These are phyloP conservation scores for Suhomyces wounanorum DNA, from an alignment of 1,139 yeast species.

Conservation along the genomic window DNA sequence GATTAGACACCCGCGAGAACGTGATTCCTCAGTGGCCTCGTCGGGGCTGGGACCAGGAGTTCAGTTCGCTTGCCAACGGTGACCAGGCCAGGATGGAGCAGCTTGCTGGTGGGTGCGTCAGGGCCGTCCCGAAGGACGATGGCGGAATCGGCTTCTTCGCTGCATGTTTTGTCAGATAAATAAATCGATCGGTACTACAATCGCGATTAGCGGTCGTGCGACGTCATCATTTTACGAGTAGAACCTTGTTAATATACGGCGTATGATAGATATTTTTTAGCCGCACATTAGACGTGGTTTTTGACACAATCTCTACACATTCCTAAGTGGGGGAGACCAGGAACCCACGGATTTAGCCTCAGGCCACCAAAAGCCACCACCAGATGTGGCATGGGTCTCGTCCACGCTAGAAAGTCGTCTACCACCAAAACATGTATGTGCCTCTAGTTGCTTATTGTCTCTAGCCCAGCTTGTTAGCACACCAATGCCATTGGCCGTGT, in stretches of 20 bases:
- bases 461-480: too few species aligned
- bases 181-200: not conserved
- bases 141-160: constrained; percentile 99
- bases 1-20: constrained; percentile 56
- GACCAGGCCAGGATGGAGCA: constrained; percentile 46
- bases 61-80: constrained; percentile 47
- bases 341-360: not conserved
- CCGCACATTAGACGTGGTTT: not conserved
- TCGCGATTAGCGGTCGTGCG: not conserved
- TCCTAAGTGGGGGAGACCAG: not conserved
- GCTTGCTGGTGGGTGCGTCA: constrained; percentile 81
- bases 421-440: too few species aligned
- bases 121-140: constrained; percentile 82
- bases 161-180: constrained; percentile 58
- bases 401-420: too few species aligned
- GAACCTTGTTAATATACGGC: not conserved
- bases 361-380: too few species aligned
- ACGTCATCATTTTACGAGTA: not conserved
- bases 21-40: constrained; percentile 85
- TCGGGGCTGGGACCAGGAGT: constrained; percentile 75
- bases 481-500: not conserved
- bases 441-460: too few species aligned
- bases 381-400: too few species aligned
- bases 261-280: not conserved
- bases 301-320: not conserved